Evolutionary conservation across 169 alveolate species (phyloP).

Genomic region (Eimeria nieschulzi): DNA sequence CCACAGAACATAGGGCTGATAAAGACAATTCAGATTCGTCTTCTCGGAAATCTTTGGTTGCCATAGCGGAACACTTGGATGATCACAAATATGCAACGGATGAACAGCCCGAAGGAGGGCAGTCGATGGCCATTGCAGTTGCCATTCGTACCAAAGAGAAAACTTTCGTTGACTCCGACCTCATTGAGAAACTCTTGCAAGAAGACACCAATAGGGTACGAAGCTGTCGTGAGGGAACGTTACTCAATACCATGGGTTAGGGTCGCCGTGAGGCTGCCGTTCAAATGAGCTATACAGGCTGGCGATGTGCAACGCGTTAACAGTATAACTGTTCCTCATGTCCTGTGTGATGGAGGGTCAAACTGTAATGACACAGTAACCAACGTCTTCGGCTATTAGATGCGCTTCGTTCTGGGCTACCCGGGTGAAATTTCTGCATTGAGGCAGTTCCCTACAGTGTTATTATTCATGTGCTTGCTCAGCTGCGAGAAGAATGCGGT

Average conservation of each 20-base stretch:
- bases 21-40: not conserved
- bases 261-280: too few relatives aligned
- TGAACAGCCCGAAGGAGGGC: not conserved
- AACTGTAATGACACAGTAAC: too few relatives aligned
- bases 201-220: conserved; percentile 61
- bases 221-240: not conserved
- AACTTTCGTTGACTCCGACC: conserved; percentile 50
- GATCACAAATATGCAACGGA: not conserved
- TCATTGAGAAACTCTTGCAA: conserved; percentile 53
- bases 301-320: too few relatives aligned
- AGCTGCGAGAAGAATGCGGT: conserved; percentile 74
- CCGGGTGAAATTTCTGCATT: too few relatives aligned
- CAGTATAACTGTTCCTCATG: too few relatives aligned
- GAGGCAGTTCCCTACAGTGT: too few relatives aligned
- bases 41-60: not conserved
- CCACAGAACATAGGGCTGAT: not conserved
- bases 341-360: too few relatives aligned
- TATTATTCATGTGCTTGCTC: not conserved
- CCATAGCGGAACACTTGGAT: not conserved
- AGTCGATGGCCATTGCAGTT: not conserved
- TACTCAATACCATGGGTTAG: too few relatives aligned
- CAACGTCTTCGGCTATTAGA: too few relatives aligned
- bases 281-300: too few relatives aligned
- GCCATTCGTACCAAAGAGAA: conserved; percentile 36
- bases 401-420: too few relatives aligned